These are phyloP conservation scores for Penicillium vulpinum DNA, from an alignment of 2,329 filamentous ascomycete species.

Conservation along the genomic window DNA sequence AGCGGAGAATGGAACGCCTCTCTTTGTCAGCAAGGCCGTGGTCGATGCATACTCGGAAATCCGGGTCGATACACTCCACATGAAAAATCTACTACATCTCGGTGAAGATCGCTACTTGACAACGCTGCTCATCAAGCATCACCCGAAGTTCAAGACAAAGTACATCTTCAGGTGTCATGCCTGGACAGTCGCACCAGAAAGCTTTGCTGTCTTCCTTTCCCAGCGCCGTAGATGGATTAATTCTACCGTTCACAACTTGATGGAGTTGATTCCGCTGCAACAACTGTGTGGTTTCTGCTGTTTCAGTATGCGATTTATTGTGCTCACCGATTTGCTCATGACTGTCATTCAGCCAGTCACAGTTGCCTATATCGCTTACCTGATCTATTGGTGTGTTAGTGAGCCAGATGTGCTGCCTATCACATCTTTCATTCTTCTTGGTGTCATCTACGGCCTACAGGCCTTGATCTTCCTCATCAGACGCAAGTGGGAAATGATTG, in stretches of 20 bases:
- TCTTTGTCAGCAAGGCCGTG: constrained; percentile 92
- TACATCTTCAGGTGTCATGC: constrained; percentile 90
- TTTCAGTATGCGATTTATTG: constrained; percentile 98
- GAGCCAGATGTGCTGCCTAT: constrained; percentile 69
- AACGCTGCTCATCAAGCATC: constrained; percentile 87
- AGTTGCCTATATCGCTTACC: constrained; percentile 83
- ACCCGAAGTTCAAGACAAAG: constrained; percentile 96
- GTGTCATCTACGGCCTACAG: constrained; percentile 95
- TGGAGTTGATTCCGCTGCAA: constrained; percentile 88
- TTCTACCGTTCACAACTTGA: constrained; percentile 95
- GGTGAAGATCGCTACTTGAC: constrained; percentile 98
- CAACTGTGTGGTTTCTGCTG: constrained; percentile 99
- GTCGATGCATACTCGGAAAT: constrained; percentile 86
- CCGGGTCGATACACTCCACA: constrained; percentile 95
- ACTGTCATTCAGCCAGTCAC: constrained; percentile 92
- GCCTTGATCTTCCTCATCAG: constrained; percentile 95
- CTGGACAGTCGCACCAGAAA: constrained; percentile 96
- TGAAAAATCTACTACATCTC: constrained; percentile 96
- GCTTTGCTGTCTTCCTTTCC: constrained; percentile 90
- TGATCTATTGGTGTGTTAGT: constrained; percentile 71
- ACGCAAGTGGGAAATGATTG: constrained; percentile 99
- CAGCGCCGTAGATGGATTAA: constrained; percentile 99
- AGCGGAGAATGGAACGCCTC: constrained; percentile 88
- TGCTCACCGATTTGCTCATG: constrained; percentile 89
- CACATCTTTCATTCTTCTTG: constrained; percentile 86